Evolutionary conservation across 169 alveolate species (phyloP), one percentile per base, ranked within the genome.

Genomic region (Cyclospora cayetanensis): DNA sequence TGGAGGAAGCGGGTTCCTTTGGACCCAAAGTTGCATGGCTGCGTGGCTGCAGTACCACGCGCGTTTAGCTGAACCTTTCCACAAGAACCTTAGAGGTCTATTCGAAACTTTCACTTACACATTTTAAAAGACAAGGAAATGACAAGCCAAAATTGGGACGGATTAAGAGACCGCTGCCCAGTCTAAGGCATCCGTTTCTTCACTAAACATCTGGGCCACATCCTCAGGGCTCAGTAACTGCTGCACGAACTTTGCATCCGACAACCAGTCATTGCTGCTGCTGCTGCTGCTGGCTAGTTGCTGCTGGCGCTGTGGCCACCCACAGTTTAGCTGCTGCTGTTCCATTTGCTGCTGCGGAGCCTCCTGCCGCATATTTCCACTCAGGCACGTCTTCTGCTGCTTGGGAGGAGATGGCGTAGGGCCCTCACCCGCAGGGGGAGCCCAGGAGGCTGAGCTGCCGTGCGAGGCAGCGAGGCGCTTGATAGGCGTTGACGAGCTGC

Each of bases 221-320:
- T 34, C 72, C 34, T 60, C 72, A 9, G 72, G 72, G 18, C 37
- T 9, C 34, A 25, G 34, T 34, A 60, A 34, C 72, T 60, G 72
- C 72, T 60, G 72, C 72, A 60, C 37, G 34, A 60, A 60, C 5
- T 25, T 34, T 12, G 72, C 72, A 60, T 60, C 72, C 25, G 72
- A 60, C 37, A 60, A 22, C 72, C 72, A 60, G 34, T 60, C 72
- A 0, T 60, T 34, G 72, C 34, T 60, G 72, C 72, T 60, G 72
- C 72, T 60, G 72, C 72, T 60, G 72, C 72, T 60, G 72, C 72
- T 60, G 72, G n/a, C n/a, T n/a, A n/a, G n/a, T n/a, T n/a, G n/a
- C n/a, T n/a, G n/a, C 60, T 18, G 9, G 60, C 25, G 60, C 2
- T 27, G 80, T 46, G 11, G 80, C 25, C 5, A 68, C 43, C 46